A percentile compares a stretch with the other conserved stretches of the same genome.
phyloP scores from a whole-genome alignment of 2,329 filamentous ascomycete species.

The Exophiala aquamarina region DNA sequence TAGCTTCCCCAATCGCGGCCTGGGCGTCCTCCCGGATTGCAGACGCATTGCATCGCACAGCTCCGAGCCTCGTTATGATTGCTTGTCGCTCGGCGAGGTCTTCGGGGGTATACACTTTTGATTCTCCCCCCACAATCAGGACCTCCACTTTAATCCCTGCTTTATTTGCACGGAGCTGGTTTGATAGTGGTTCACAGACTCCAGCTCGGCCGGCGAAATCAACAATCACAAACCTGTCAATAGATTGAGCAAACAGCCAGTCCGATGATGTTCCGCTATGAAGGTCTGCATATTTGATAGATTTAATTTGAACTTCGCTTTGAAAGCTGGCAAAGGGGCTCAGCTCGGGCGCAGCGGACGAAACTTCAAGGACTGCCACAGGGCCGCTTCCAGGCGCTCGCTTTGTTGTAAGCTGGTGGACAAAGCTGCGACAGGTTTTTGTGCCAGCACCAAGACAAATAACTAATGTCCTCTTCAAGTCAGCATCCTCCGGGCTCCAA shows the following conservation, averaged over 20 bases:
- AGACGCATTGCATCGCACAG: constrained; percentile 7
- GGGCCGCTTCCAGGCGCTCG: constrained; percentile 18
- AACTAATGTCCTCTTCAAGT: constrained; percentile 38
- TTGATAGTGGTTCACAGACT: neutral
- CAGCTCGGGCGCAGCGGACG: constrained; percentile 15
- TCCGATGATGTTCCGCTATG: neutral
- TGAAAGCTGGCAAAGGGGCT: neutral
- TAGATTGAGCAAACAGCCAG: neutral
- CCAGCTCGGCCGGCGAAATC: constrained; percentile 6
- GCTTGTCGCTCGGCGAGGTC: constrained; percentile 2
- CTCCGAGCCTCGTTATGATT: neutral
- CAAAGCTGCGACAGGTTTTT: constrained; percentile 31
- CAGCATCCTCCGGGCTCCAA: constrained; percentile 35
- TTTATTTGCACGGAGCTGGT: neutral
- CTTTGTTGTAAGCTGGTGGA: constrained; percentile 26
- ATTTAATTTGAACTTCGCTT: neutral
- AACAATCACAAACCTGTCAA: constrained; percentile 5
- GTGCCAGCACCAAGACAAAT: constrained; percentile 31
- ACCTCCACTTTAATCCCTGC: neutral
- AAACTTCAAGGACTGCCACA: constrained; percentile 26
- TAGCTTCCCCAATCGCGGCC: neutral
- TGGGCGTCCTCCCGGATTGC: constrained; percentile 4
- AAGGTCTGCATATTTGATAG: constrained; percentile 4
- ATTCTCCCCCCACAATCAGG: constrained; percentile 3
- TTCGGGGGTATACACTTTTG: constrained; percentile 4